Base-by-base conservation (phyloP, 495 filamentous ascomycete genomes). In the Jackrogersella minutella region DNA sequence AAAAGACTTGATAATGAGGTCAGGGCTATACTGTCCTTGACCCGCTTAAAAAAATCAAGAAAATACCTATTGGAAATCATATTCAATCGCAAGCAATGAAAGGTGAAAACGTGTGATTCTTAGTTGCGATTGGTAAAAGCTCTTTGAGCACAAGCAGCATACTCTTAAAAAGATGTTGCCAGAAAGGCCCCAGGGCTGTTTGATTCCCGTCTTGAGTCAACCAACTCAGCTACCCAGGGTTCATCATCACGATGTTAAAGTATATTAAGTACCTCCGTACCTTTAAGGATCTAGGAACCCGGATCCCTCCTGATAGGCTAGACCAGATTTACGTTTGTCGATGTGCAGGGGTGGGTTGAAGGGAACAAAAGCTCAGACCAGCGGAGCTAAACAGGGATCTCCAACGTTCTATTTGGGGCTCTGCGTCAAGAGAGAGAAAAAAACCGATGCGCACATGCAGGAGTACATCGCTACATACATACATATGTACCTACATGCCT, bases 391-490 rank as follows among this genome's bases (percentile, higher is more conserved):
- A 24, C 66, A 65, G 57, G 66, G 66, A 62, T 69, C 66, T 54
- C 51, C 66, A 62, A 62, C 39, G 46, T 69, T 69, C 66, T 69
- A 69, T 69, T 69, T 69, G 66, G 66, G 66, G 66, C 66, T 69
- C 66, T 69, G 66, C 66, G 60, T 64, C 51, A 57, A 69, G 59
- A 60, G 44, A 46, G 64, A n/a, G n/a, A n/a, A n/a, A 41, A 55
- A 69, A 64, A 60, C 58, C 53, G 65, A 68, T 43, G 47, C 21
- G 46, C 58, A 26, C 44, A 62, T 52, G 50, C 50, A 55, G 43
- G 39, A 22, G 40, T 58, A 56, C 33, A 26, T 61, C 56, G 37
- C 24, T 66, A 57, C 50, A 1, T 56, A n/a, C 11, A 4, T 58
- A 47, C 28, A 11, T 47, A 14, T 3, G 22, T 17, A 16, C 5